Evolutionary conservation across 306 rosid genomes (phyloP).

Genomic region (Cucurbita maxima): DNA sequence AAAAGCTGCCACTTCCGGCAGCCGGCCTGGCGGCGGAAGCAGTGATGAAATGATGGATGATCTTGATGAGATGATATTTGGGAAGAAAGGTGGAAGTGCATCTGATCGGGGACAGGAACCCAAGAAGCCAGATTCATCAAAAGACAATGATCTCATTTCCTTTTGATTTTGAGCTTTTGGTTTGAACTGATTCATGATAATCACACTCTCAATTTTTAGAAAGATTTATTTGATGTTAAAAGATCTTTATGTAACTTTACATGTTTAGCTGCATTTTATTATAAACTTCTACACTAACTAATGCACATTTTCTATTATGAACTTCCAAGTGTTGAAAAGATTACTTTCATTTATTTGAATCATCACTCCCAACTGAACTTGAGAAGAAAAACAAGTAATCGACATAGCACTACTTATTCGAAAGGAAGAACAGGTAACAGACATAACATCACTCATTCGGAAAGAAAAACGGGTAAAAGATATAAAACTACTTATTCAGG

Average conservation of each 20-base stretch:
- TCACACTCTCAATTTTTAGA: neutral
- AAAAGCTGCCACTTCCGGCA: slow-evolving; percentile 58
- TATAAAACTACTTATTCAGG: no score
- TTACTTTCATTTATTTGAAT: no score
- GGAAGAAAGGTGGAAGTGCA: slow-evolving; percentile 51
- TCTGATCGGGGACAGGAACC: slow-evolving; percentile 41
- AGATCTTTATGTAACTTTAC: neutral
- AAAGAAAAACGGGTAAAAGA: no score
- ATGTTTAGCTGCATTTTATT: neutral
- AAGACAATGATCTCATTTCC: slow-evolving; percentile 68
- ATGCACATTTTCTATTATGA: neutral
- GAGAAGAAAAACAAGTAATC: no score
- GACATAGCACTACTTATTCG: no score
- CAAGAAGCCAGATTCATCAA: slow-evolving; percentile 55
- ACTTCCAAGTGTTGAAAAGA: no score
- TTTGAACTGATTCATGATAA: neutral
- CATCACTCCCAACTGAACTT: no score
- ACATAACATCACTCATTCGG: no score
- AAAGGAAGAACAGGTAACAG: no score
- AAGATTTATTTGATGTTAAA: neutral
- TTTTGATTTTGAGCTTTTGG: slow-evolving; percentile 42
- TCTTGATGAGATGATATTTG: slow-evolving; percentile 98
- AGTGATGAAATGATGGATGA: slow-evolving; percentile 94
- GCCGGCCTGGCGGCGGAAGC: slow-evolving; percentile 41
- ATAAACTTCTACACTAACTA: slow-evolving; percentile 1